These are phyloP conservation scores for Xerocomellus chrysenteron DNA, from an alignment of 768 basidiomycete genomes.

Conservation along the genomic window DNA sequence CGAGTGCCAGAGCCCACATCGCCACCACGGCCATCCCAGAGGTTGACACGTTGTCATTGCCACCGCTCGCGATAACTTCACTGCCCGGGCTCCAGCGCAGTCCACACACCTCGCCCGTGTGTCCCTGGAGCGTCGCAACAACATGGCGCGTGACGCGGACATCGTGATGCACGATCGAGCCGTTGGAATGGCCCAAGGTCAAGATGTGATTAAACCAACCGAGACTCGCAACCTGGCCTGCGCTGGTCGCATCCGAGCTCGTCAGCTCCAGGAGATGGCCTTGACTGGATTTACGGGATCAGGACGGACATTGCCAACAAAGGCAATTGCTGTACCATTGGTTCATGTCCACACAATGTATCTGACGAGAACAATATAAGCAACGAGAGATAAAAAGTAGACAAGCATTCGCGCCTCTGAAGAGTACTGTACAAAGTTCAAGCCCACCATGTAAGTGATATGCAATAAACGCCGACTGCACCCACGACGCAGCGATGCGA, in stretches of 20 bases:
- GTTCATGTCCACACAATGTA: constrained; percentile 76
- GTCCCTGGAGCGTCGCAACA: constrained; percentile 82
- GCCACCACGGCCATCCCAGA: constrained; percentile 35
- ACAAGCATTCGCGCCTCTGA: no score
- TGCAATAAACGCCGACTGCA: no score
- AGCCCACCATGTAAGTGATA: no score
- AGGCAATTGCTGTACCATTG: constrained; percentile 41
- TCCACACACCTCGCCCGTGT: constrained; percentile 84
- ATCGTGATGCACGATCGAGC: constrained; percentile 96
- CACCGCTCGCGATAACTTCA: constrained; percentile 66
- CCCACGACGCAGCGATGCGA: no score
- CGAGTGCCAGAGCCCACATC: constrained; percentile 46
- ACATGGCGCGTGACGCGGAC: constrained; percentile 86
- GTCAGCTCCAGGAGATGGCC: constrained; percentile 72
- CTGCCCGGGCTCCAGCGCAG: constrained; percentile 87
- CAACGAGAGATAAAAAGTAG: no score
- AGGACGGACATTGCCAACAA: background rate
- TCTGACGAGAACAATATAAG: constrained; percentile 28
- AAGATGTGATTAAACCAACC: constrained; percentile 17
- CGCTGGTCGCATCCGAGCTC: constrained; percentile 34
- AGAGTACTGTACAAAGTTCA: no score
- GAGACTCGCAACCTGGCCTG: no score
- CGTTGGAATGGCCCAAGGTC: constrained; percentile 75
- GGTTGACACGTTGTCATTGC: no score
- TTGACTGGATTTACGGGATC: constrained; percentile 42